These are phyloP conservation scores for Plasmodium blacklocki DNA, from an alignment of 169 alveolate species.

Conservation along the genomic window DNA sequence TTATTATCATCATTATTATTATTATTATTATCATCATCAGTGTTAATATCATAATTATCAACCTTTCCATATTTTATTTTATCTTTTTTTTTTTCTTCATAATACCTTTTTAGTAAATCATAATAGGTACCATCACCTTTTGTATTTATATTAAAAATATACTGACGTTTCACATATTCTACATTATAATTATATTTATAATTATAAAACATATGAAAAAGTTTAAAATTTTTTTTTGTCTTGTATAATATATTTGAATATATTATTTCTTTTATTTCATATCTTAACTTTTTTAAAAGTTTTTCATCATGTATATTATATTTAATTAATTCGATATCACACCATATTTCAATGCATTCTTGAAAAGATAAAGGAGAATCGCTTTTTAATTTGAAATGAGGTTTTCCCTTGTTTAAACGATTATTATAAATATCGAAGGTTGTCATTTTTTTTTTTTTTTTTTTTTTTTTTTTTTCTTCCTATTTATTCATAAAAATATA, in stretches of 20 bases:
- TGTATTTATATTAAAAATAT: constrained; percentile 5
- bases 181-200: constrained; percentile 28
- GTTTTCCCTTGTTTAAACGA: too few relatives aligned
- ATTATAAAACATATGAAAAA: constrained; percentile 34
- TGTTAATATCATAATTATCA: background rate
- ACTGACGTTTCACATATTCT: constrained; percentile 18
- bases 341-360: constrained; percentile 40
- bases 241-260: constrained; percentile 40
- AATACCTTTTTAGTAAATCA: constrained; percentile 15
- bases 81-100: background rate
- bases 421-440: too few relatives aligned
- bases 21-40: background rate
- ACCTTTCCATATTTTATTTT: too few relatives aligned
- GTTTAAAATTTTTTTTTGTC: constrained; percentile 20
- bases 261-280: constrained; percentile 37
- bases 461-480: constrained; percentile 12
- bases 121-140: background rate
- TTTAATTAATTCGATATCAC: constrained; percentile 30
- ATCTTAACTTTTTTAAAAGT: constrained; percentile 19
- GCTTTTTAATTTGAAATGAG: too few relatives aligned
- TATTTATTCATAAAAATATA: background rate
- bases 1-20: background rate
- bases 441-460: background rate
- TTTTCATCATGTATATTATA: constrained; percentile 21
- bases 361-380: constrained; percentile 14